These are phyloP conservation scores for Exophiala calicioides DNA, from an alignment of 2,329 filamentous ascomycete genomes.

Conservation along the genomic window DNA sequence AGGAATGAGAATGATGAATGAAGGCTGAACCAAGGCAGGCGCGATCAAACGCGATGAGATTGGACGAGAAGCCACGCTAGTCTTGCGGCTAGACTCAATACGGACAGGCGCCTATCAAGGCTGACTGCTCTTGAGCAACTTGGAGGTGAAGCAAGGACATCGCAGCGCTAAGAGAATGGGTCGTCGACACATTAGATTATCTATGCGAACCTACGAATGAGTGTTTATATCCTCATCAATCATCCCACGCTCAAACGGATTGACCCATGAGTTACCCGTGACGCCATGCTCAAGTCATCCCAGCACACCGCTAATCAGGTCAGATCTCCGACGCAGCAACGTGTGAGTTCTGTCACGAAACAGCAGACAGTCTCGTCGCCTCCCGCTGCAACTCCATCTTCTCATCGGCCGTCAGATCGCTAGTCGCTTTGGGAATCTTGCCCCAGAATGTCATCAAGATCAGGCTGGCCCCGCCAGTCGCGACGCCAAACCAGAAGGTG, in stretches of 20 bases:
- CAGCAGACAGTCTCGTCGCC: slow-evolving; percentile 18
- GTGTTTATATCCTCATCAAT: too few species aligned
- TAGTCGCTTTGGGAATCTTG: slow-evolving; percentile 56
- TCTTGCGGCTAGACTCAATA: too few species aligned
- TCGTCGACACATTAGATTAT: neutral
- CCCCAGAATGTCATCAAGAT: slow-evolving; percentile 57
- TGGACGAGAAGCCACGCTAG: too few species aligned
- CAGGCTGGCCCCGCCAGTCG: slow-evolving; percentile 54
- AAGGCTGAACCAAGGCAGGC: too few species aligned
- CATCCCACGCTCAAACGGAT: too few species aligned
- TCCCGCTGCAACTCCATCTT: slow-evolving; percentile 39
- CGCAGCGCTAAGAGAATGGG: neutral
- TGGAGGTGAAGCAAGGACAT: neutral
- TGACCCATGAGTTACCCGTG: too few species aligned
- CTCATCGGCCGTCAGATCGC: slow-evolving; percentile 61
- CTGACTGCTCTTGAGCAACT: too few species aligned
- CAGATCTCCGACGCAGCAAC: neutral
- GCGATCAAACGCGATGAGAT: too few species aligned
- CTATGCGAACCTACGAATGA: too few species aligned
- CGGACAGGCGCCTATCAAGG: too few species aligned
- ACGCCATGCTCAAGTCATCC: neutral
- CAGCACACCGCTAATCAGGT: neutral
- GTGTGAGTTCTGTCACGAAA: neutral
- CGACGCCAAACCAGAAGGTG: slow-evolving; percentile 61
- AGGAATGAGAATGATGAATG: too few species aligned